Evolutionary conservation across 2,329 filamentous ascomycete species (phyloP), one percentile per base, ranked within the genome.

Genomic region (Exophiala dermatitidis): DNA sequence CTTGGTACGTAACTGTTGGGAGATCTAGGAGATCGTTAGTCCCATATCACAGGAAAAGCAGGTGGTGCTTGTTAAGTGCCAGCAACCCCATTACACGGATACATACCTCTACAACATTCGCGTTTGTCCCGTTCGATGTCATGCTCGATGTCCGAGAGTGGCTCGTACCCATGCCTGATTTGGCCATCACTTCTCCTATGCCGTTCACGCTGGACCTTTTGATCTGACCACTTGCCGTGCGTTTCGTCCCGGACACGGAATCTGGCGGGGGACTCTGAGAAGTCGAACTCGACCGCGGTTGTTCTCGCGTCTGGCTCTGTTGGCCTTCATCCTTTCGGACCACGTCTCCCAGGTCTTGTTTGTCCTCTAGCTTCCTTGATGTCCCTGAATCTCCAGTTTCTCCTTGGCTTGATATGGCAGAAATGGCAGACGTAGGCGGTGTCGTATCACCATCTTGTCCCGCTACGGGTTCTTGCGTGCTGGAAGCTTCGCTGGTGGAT

Each of bases 1-100:
- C 63, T 89, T 86, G 47, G 89, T 84, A 66, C 85, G 86, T 48
- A 97, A 78, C 66, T 91, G 86, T 50, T 84, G 81, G 38, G 88
- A 89, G 50, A 88, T 73, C 86, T 90, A 67, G 43, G 63, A 57
- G 46, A 55, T 40, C 58, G 64, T 54, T 62, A 58, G 42, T 32
- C 12, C 28, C 28, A 38, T 10, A 10, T 10, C 33, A 38, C 19
- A 2, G 19, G 19, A 19, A 19, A 19, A 2, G 19, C 2, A 19
- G 19, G 19, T 19, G 2, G 19, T 19, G 19, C 19, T 19, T 19
- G 19, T 19, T 19, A 8, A 38, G 10, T 38, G 10, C 1, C 36
- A 38, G 9, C 10, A 38, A 2, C 6, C 1, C 10, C 36, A 8
- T 2, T 7, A 38, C 36, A 1, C 10, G 3, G 36, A 9, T 5